phyloP scores from a whole-genome alignment of 2,329 filamentous ascomycete genomes.

The Clarireedia homoeocarpa region DNA sequence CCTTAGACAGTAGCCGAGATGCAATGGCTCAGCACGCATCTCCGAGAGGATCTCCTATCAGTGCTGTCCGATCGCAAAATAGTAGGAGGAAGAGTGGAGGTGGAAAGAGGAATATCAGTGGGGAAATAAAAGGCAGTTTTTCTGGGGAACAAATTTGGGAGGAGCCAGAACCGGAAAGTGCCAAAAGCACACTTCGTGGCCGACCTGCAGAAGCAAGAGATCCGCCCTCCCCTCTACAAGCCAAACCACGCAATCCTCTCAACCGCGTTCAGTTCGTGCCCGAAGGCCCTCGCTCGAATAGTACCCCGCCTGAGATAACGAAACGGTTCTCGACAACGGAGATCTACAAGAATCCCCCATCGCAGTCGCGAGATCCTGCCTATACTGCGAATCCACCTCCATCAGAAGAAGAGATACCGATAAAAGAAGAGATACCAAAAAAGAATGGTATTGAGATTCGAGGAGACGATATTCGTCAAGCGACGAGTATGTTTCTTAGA shows the following conservation, averaged over 20 bases:
- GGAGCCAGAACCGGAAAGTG: slow-evolving; percentile 55
- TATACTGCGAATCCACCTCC: slow-evolving; percentile 60
- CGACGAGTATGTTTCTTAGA: slow-evolving; percentile 81
- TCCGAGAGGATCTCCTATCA: slow-evolving; percentile 22
- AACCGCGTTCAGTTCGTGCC: slow-evolving; percentile 47
- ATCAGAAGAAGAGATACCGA: slow-evolving; percentile 28
- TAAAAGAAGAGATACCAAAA: slow-evolving; percentile 28
- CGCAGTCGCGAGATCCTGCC: slow-evolving; percentile 70
- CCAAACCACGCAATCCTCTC: slow-evolving; percentile 58
- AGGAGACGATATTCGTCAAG: slow-evolving; percentile 78
- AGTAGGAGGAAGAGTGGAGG: slow-evolving; percentile 19
- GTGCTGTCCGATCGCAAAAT: slow-evolving; percentile 13
- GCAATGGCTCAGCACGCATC: slow-evolving; percentile 5
- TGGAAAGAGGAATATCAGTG: slow-evolving; percentile 57
- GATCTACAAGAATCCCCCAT: slow-evolving; percentile 77
- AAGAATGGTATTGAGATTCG: slow-evolving; percentile 80
- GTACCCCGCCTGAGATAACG: slow-evolving; percentile 35
- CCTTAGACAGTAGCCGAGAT: slow-evolving; percentile 19
- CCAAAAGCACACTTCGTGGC: slow-evolving; percentile 12
- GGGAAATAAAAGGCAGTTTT: slow-evolving; percentile 55
- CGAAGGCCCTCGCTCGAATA: slow-evolving; percentile 35
- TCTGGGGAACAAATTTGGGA: slow-evolving; percentile 82
- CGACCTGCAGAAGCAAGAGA: slow-evolving; percentile 23
- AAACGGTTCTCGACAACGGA: slow-evolving; percentile 47
- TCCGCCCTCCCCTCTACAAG: slow-evolving; percentile 41